Percentiles rank a stretch among this genome's conserved stretches.
Conservation (phyloP, 2,329 filamentous ascomycete genomes). For the Scytalidium sp. region DNA sequence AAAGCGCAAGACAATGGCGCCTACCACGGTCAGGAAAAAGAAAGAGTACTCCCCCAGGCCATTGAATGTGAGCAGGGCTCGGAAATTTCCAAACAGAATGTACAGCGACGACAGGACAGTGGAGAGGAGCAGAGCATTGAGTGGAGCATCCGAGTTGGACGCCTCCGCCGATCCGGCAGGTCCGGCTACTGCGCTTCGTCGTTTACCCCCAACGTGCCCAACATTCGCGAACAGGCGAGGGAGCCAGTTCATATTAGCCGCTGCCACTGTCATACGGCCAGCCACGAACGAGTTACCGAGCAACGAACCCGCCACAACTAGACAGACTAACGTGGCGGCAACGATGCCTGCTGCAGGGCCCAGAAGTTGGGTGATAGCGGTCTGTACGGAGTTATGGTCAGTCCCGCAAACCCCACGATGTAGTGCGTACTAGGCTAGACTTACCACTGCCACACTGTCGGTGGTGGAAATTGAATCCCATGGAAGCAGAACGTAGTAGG, state of each 20-base stretch:
- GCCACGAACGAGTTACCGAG: slow-evolving; percentile 62
- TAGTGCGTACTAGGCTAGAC: slow-evolving; percentile 18
- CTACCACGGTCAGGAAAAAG: slow-evolving; percentile 61
- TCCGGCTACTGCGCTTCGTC: background rate
- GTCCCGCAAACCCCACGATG: background rate
- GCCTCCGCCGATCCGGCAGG: slow-evolving; percentile 6
- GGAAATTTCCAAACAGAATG: slow-evolving; percentile 58
- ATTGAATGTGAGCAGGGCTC: slow-evolving; percentile 58
- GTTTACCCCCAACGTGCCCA: slow-evolving; percentile 35
- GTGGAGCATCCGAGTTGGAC: slow-evolving; percentile 43
- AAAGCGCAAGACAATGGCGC: slow-evolving; percentile 53
- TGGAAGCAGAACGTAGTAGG: slow-evolving; percentile 61
- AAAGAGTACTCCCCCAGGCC: slow-evolving; percentile 60
- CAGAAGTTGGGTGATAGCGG: slow-evolving; percentile 52
- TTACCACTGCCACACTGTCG: slow-evolving; percentile 61
- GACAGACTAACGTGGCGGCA: slow-evolving; percentile 53
- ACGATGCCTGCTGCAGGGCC: slow-evolving; percentile 51
- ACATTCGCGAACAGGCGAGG: slow-evolving; percentile 42
- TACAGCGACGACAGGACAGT: slow-evolving; percentile 51
- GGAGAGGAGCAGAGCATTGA: slow-evolving; percentile 52
- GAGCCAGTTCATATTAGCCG: slow-evolving; percentile 50
- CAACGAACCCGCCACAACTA: slow-evolving; percentile 60
- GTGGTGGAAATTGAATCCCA: slow-evolving; percentile 56
- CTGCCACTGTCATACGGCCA: slow-evolving; percentile 58
- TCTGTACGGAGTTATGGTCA: slow-evolving; percentile 33